These are phyloP conservation scores for Colletotrichum theobromicola DNA, from an alignment of 2,329 filamentous ascomycete genomes.

Conservation along the genomic window DNA sequence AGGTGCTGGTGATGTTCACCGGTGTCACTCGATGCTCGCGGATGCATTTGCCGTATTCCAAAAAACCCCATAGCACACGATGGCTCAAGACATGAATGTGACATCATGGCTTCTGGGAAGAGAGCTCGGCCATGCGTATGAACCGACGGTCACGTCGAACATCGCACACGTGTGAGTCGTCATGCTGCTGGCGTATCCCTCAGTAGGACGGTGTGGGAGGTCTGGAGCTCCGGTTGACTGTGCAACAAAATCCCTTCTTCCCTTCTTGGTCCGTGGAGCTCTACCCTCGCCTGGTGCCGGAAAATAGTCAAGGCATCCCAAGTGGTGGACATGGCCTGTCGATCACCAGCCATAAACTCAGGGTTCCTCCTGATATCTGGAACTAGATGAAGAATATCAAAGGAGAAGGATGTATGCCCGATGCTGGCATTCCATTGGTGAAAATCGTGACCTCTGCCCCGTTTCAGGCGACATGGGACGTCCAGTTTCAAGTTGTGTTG, in stretches of 20 bases:
- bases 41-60: background rate
- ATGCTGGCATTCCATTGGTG: background rate
- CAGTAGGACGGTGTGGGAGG: background rate
- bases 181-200: background rate
- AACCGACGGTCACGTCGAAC: background rate
- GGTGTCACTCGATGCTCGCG: background rate
- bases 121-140: background rate
- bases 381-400: background rate
- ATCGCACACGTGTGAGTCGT: background rate
- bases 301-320: background rate
- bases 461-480: slow-evolving; percentile 27
- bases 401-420: background rate
- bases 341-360: slow-evolving; percentile 7
- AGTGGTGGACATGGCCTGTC: background rate
- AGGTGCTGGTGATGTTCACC: background rate
- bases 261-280: background rate
- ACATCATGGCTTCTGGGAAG: background rate
- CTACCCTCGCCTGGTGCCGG: background rate
- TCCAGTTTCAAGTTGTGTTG: slow-evolving; percentile 29
- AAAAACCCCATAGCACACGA: background rate
- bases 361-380: slow-evolving; percentile 3
- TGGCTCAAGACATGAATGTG: background rate
- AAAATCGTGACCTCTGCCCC: background rate
- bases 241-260: background rate
- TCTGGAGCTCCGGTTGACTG: background rate